These are phyloP conservation scores for Fomitiporia mediterranea DNA, from an alignment of 1,284 basidiomycete genomes.

Conservation along the genomic window DNA sequence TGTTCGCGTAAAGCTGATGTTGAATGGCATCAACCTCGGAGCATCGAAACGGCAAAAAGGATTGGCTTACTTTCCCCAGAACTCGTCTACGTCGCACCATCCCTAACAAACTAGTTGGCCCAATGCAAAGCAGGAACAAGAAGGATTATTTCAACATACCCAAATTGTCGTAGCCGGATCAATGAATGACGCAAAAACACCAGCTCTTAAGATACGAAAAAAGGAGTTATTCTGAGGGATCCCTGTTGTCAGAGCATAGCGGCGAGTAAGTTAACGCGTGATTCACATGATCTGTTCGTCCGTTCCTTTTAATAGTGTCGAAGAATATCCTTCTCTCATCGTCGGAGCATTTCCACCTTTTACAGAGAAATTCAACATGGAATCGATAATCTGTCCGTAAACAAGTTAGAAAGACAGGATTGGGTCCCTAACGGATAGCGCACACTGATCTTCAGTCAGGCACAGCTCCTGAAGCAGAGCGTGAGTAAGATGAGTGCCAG, in stretches of 20 bases:
- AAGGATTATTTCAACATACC: conserved; percentile 4
- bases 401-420: neutral
- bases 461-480: conserved; percentile 13
- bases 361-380: conserved; percentile 20
- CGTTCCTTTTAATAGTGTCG: conserved; percentile 8
- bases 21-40: neutral
- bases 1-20: conserved; percentile 13
- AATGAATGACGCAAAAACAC: conserved; percentile 16
- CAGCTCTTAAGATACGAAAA: conserved; percentile 17
- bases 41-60: neutral
- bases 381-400: conserved; percentile 13
- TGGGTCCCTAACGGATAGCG: neutral
- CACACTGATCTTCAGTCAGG: conserved; percentile 16
- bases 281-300: conserved; percentile 6
- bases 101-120: conserved; percentile 11
- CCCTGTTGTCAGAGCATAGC: neutral
- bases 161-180: conserved; percentile 19
- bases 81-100: conserved; percentile 19
- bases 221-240: conserved; percentile 9
- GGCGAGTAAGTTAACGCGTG: too few relatives aligned
- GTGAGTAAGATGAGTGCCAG: neutral
- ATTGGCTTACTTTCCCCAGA: conserved; percentile 20
- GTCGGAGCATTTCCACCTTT: conserved; percentile 18
- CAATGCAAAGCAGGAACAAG: neutral
- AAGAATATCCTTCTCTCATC: conserved; percentile 9